Percentiles rank a stretch among this genome's conserved stretches.
phyloP scores from a whole-genome alignment of 345 rosid species.

The Citrus sinensis region DVS_A1.0 CM039164.1:26083001-26083500 shows the following conservation, averaged over 20 bases:
- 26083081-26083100: neutral
- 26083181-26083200: neutral
- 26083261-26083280: too few species aligned
- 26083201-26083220: neutral
- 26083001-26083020: conserved; percentile 19
- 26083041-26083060: neutral
- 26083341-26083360: neutral
- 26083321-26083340: neutral
- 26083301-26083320: too few species aligned
- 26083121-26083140: too few species aligned
- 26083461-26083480: neutral
- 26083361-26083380: neutral
- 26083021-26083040: neutral
- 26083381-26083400: neutral
- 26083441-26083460: neutral
- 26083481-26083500: neutral
- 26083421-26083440: neutral
- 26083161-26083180: neutral
- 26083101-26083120: neutral
- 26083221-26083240: too few species aligned
- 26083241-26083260: too few species aligned
- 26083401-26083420: neutral
- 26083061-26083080: neutral
- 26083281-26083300: too few species aligned
- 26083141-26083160: too few species aligned